Conservation (phyloP, 495 filamentous ascomycete genomes). For the Arthonia radiata region DNA sequence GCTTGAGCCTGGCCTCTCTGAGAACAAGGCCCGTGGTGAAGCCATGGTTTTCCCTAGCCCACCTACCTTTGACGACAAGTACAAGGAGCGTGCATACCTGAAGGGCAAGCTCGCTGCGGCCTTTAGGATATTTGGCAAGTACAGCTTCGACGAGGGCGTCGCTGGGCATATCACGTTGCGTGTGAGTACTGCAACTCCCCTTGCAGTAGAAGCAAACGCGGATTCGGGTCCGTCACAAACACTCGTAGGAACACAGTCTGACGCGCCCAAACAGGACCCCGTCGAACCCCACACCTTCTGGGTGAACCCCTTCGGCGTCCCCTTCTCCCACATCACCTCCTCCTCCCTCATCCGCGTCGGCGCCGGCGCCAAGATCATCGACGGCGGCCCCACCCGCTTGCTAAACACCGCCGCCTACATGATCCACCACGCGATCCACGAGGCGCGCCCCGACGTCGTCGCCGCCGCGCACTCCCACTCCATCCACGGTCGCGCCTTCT, state of each 20-base stretch:
- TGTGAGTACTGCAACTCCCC: conserved; percentile 1
- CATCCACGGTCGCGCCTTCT: conserved; percentile 46
- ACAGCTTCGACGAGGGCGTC: conserved; percentile 32
- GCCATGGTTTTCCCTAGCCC: conserved; percentile 20
- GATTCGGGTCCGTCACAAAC: too few relatives aligned
- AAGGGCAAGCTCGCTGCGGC: conserved; percentile 41
- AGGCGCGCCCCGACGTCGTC: conserved; percentile 42
- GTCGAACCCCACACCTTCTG: conserved; percentile 45
- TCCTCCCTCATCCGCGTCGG: conserved; percentile 51
- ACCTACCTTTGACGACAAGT: conserved; percentile 32
- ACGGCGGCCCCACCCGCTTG: conserved; percentile 31
- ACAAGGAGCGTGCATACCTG: conserved; percentile 36
- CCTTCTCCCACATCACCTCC: conserved; percentile 42
- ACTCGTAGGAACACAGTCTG: too few relatives aligned
- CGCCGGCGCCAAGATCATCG: conserved; percentile 38
- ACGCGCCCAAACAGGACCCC: conserved; percentile 40
- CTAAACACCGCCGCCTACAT: conserved; percentile 30
- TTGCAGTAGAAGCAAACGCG: too few relatives aligned
- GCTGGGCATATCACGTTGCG: conserved; percentile 36
- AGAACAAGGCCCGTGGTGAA: conserved; percentile 17
- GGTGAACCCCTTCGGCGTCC: conserved; percentile 59
- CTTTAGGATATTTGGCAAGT: conserved; percentile 44
- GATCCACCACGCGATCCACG: conserved; percentile 42
- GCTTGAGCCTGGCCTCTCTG: conserved; percentile 2
- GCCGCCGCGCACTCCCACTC: conserved; percentile 53